Base-by-base conservation (phyloP, 2,329 filamentous ascomycete species). In the Monosporascus sp. region DNA sequence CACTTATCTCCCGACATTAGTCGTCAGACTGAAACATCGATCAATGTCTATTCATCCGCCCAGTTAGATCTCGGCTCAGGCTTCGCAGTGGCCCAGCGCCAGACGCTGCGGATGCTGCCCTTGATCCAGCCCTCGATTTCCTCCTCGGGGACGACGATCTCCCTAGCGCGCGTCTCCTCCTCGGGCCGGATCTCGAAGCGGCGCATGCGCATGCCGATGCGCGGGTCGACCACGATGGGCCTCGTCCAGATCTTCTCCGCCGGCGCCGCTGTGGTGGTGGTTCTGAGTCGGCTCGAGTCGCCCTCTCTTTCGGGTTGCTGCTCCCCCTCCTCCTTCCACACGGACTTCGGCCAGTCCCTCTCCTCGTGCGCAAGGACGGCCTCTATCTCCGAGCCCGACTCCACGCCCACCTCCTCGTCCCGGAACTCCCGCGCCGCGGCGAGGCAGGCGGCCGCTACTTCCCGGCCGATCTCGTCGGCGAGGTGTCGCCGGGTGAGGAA, bases 401-500 rank as follows among this genome's bases (percentile, higher is more conserved):
- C 61, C 51, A 58, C 51, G 50, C 63, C 68, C 31, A 71, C 64
- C 22, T 56, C 67, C n/a, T 66, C 67, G 37, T 76, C 70, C 48
- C 69, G 72, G 72, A 72, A 84, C 55, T 80, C 78, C 49, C 80
- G 76, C 49, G 77, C 70, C 6, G 76, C 72, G 52, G 78, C 84
- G 38, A 97, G 82, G 55, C 95, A 93, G 37, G 88, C 85, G 37
- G 91, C 88, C 1, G 93, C 93, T 19, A 95, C 91, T 59, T 97
- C 85, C 43, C 89, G 86, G 50, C 94, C 94, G 55, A 97, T 85
- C 46, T 86, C 80, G 66, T 99, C 93, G 58, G 93, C 93, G n/a
- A 96, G 79, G 58, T 82, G 74, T 51, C 94, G 87, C 56, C 87
- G 86, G 69, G 87, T 96, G 56, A 99, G 78, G 79, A 92, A 99